Evolutionary conservation across 129 eudicot species (phyloP), one percentile per base, ranked within the genome.

Genomic region (Tagetes patula): DNA sequence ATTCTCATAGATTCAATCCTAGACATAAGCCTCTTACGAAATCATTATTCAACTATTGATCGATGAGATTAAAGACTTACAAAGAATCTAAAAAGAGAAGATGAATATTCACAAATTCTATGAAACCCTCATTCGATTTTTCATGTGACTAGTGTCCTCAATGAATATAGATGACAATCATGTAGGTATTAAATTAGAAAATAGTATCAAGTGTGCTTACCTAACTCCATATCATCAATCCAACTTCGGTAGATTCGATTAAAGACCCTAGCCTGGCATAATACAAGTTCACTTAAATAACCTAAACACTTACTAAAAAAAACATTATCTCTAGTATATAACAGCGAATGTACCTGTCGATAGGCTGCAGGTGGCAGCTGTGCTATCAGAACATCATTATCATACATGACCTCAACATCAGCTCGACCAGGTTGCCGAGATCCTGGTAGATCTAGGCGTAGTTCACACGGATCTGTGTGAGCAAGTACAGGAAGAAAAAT

Each of bases 131-230:
- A 39, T 5, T 64, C 11, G 48, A 64, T 12, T 64, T 31, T 63
- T 38, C 13, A 9, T 37, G 47, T 9, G 5, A 62, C 12, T 63
- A 63, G 11, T 14, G 48, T 37, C 32, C 47, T 63, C 47, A 37
- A 63, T 37, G 47, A 38, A 39, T 39, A 39, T 39, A 13, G 11
- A 37, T 27, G 47, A n/a, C 8, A 5, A 63, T 39, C 48, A n/a
- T 41, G 12, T 64, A 33, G 12, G 1, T 38, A 64, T 14, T 20
- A n/a, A 64, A n/a, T 4, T 34, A 62, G 67, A 62, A 31, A 34
- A 62, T 36, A 62, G 32, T 62, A 13, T 36, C 46, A 36, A n/a
- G 13, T 38, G 32, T 64, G 48, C 39, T 64, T 64, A 64, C 69
- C 69, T 13, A 33, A 38, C 3, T 39, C 47, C 13, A 41, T 4